Conservation (phyloP, 768 basidiomycete genomes). For the Phylloporus sp. region DNA sequence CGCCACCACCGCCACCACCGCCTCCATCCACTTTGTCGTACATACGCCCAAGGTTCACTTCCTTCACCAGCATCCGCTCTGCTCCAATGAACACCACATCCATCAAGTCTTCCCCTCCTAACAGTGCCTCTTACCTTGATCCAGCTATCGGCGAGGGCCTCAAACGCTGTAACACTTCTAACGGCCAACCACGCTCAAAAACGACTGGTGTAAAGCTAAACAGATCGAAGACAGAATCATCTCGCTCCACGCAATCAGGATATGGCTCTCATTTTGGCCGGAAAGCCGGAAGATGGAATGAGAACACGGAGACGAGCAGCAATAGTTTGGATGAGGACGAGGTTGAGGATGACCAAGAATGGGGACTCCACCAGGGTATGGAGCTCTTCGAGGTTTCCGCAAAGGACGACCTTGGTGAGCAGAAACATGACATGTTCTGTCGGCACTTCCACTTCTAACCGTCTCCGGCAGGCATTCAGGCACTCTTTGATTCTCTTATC, state of each 20-base stretch:
- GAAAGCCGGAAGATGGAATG: conserved; percentile 50
- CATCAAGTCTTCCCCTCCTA: conserved; percentile 46
- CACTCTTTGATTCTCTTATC: conserved; percentile 77
- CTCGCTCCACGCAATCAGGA: conserved; percentile 47
- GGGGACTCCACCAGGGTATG: conserved; percentile 81
- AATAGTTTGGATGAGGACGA: conserved; percentile 68
- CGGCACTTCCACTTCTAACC: conserved; percentile 12
- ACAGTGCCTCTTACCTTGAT: conserved; percentile 62
- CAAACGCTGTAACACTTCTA: conserved; percentile 49
- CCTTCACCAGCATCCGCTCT: conserved; percentile 54
- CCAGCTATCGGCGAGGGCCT: conserved; percentile 52
- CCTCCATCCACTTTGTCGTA: conserved; percentile 36
- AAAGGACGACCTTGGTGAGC: conserved; percentile 75
- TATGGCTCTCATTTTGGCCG: conserved; percentile 56
- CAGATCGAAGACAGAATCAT: conserved; percentile 37
- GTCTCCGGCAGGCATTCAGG: conserved; percentile 61
- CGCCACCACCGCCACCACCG: conserved; percentile 58
- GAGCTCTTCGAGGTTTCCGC: conserved; percentile 89
- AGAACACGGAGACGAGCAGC: conserved; percentile 56
- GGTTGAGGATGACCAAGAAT: conserved; percentile 51
- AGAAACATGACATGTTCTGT: neutral
- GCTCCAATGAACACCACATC: conserved; percentile 48
- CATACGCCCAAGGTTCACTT: conserved; percentile 34
- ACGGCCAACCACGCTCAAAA: conserved; percentile 46
- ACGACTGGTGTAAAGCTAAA: conserved; percentile 34